Conservation (phyloP, 495 filamentous ascomycete species). For the Tuber brumale region DNA sequence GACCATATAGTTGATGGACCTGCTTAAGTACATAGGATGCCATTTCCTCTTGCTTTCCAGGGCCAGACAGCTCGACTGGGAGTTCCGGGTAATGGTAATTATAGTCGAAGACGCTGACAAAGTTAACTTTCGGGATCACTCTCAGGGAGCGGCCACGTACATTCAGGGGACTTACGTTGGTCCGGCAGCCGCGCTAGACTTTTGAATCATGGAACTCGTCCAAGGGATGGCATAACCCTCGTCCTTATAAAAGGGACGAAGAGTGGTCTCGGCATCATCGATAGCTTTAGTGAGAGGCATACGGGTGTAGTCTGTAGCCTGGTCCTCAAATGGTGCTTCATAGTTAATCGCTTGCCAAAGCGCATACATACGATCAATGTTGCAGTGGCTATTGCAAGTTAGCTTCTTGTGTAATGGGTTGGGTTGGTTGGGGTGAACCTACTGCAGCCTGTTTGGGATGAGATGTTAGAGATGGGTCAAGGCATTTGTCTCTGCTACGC, state of each 20-base stretch:
- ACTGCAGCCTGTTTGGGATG: slow-evolving; percentile 15
- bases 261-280: slow-evolving; percentile 7
- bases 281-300: slow-evolving; percentile 9
- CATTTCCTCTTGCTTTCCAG: background rate
- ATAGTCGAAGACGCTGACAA: slow-evolving; percentile 6
- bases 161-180: slow-evolving; percentile 5
- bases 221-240: background rate
- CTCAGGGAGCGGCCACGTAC: background rate
- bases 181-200: background rate
- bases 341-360: slow-evolving; percentile 17
- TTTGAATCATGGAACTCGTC: slow-evolving; percentile 9
- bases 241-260: slow-evolving; percentile 11
- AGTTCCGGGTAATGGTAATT: slow-evolving; percentile 17
- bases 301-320: background rate
- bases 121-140: slow-evolving; percentile 2
- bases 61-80: background rate
- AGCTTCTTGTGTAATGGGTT: background rate
- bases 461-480: background rate
- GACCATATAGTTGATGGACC: background rate
- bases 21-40: background rate
- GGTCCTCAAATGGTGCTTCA: slow-evolving; percentile 4
- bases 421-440: background rate
- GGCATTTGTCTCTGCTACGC: background rate
- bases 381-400: slow-evolving; percentile 8
- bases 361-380: slow-evolving; percentile 14